Base-by-base conservation (phyloP, 805 yeast species). In the Yarrowia sp. region DNA sequence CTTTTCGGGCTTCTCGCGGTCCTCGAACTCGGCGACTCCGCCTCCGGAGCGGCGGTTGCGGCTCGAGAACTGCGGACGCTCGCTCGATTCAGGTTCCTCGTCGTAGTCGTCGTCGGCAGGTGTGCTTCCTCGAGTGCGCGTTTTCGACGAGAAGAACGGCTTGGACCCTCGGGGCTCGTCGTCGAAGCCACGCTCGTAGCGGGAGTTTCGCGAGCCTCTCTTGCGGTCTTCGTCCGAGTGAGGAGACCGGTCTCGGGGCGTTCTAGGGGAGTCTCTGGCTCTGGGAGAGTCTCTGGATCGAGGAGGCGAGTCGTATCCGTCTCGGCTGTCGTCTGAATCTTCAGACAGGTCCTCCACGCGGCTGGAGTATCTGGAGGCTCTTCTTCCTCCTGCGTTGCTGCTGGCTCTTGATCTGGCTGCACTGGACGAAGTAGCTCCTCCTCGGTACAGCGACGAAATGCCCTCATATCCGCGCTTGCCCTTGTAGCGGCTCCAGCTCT, bases 401-500 rank as follows among this genome's bases (percentile, higher is more conserved):
- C 19, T 27, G 18, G 58, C 55, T 6, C 51, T 24, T 29, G 51
- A 44, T 27, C 51, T 44, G 13, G 19, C 19, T 8, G 39, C 56
- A 2, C 39, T 14, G 5, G 31, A 6, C 14, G 39, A 49, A 8
- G 27, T 8, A 4, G 18, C 4, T 12, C 38, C 18, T 10, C 31
- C 22, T 8, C 18, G 22, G 18, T 33, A 51, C 22, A 51, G 13
- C 0, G 24, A 16, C 2, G 42, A 51, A 10, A 51, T 51, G 7
- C 58, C 58, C 42, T 51, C 58, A 24, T 51, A 51, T 22, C 58
- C 58, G 2, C 42, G 3, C 32, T 35, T 24, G 27, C 58, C 58
- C 32, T 38, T 55, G 61, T 39, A 38, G 19, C 47, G 25, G 47
- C 81, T 76, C 98, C 98, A 93, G 6, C 84, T 82, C 19, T 78